These are phyloP conservation scores for Solanum verrucosum DNA, from an alignment of 257 asterid genomes.

Conservation along the genomic window DNA sequence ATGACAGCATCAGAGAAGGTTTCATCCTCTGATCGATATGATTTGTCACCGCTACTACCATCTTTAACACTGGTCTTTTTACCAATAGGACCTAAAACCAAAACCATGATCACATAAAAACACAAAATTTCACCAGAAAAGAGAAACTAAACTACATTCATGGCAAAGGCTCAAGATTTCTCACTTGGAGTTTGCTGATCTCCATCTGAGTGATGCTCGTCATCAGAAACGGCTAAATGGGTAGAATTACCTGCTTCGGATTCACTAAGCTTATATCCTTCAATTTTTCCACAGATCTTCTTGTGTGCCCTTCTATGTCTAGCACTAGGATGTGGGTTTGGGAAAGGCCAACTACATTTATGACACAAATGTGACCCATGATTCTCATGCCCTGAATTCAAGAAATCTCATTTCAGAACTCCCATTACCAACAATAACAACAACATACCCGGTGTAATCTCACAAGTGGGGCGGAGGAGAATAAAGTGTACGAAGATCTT, in stretches of 20 bases:
- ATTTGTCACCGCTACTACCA: conserved; percentile 28
- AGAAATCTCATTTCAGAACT: background rate
- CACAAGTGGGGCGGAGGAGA: background rate
- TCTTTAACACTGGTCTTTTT: conserved; percentile 25
- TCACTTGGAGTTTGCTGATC: conserved; percentile 50
- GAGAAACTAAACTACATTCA: background rate
- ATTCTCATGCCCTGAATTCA: conserved; percentile 49
- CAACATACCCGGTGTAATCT: background rate
- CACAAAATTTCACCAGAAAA: background rate
- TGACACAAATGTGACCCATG: conserved; percentile 58
- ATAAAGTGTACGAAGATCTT: background rate
- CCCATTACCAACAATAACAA: background rate
- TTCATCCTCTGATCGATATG: conserved; percentile 59
- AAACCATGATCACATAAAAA: background rate
- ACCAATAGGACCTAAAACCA: conserved; percentile 40
- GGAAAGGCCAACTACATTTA: conserved; percentile 94
- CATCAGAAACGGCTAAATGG: conserved; percentile 36
- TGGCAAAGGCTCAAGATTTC: conserved; percentile 2
- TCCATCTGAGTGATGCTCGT: conserved; percentile 53
- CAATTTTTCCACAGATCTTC: conserved; percentile 69
- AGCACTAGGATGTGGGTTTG: conserved; percentile 88
- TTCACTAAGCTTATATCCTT: conserved; percentile 42
- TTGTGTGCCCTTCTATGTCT: conserved; percentile 85
- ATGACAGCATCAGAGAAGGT: conserved; percentile 65
- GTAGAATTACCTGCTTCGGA: conserved; percentile 17